These are phyloP conservation scores for Scolecobasidium constrictum DNA, from an alignment of 2,329 filamentous ascomycete genomes.

Conservation along the genomic window DNA sequence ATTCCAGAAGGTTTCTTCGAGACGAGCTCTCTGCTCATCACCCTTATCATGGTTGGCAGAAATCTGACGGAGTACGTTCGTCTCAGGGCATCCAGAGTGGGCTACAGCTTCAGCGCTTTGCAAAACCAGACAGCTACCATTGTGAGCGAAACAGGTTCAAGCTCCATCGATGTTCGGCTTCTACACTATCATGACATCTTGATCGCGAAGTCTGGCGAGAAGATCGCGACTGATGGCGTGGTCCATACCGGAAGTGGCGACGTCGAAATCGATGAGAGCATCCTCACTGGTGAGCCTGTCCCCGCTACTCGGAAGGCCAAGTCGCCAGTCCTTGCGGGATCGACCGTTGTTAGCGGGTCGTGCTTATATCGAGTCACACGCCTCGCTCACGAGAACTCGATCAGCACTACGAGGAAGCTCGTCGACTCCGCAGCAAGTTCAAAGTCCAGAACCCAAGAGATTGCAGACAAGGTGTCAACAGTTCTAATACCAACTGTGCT, in stretches of 20 bases:
- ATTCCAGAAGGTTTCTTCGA: too few species aligned
- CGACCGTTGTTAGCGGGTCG: constrained; percentile 46
- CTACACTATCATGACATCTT: constrained; percentile 63
- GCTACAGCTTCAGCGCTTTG: too few species aligned
- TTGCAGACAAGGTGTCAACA: constrained; percentile 56
- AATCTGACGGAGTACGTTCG: too few species aligned
- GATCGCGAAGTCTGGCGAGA: constrained; percentile 47
- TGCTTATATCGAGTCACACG: too few species aligned
- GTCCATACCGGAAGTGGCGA: constrained; percentile 46
- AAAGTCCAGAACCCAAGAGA: constrained; percentile 56
- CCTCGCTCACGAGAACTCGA: too few species aligned
- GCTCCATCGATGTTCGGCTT: constrained; percentile 56
- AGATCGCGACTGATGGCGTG: constrained; percentile 61
- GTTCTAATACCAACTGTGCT: constrained; percentile 61
- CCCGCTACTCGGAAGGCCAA: constrained; percentile 47
- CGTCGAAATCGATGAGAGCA: constrained; percentile 68
- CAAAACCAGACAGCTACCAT: too few species aligned
- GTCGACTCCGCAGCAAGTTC: too few species aligned
- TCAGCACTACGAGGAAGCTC: too few species aligned
- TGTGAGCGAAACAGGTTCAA: too few species aligned
- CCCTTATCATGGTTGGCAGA: too few species aligned
- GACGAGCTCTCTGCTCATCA: too few species aligned
- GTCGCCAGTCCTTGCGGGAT: constrained; percentile 52
- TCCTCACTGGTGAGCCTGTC: constrained; percentile 61
- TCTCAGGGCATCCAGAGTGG: too few species aligned